These are phyloP conservation scores for Stephanodiscus triporus DNA, from an alignment of 108 stramenopile species.

Conservation along the genomic window DNA sequence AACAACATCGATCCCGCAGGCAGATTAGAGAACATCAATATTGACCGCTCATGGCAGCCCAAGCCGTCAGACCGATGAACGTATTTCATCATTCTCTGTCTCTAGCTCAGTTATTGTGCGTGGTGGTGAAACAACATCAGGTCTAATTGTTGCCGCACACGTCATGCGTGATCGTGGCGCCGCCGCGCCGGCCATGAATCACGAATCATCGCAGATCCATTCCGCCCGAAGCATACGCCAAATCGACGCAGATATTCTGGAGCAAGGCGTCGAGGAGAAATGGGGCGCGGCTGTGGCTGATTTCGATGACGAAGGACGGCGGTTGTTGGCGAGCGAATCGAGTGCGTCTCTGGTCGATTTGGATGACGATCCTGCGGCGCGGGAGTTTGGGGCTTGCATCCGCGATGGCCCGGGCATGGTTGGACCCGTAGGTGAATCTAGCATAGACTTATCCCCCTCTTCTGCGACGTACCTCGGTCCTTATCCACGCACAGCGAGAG, in stretches of 20 bases:
- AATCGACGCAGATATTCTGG: slow-evolving; percentile 46
- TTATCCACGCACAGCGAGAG: neutral
- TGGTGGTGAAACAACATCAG: no score
- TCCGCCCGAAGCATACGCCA: slow-evolving; percentile 23
- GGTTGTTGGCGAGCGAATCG: slow-evolving; percentile 18
- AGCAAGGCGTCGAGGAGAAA: slow-evolving; percentile 46
- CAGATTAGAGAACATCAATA: no score
- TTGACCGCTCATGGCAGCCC: no score
- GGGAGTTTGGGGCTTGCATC: neutral
- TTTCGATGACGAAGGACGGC: slow-evolving; percentile 33
- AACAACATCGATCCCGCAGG: no score
- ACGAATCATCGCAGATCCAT: neutral
- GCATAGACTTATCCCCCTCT: neutral
- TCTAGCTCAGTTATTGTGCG: no score
- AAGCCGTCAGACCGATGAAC: no score
- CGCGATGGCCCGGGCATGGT: neutral
- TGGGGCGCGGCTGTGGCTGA: slow-evolving; percentile 23
- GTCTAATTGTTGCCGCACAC: no score
- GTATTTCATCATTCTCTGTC: no score
- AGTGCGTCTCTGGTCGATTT: slow-evolving; percentile 15
- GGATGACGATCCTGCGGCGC: neutral
- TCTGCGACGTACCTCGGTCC: neutral
- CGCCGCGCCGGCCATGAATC: neutral
- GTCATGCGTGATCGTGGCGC: neutral
- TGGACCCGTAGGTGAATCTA: neutral